These are phyloP conservation scores for Leucoagaricus sp. DNA, from an alignment of 1,284 basidiomycete genomes.

Conservation along the genomic window DNA sequence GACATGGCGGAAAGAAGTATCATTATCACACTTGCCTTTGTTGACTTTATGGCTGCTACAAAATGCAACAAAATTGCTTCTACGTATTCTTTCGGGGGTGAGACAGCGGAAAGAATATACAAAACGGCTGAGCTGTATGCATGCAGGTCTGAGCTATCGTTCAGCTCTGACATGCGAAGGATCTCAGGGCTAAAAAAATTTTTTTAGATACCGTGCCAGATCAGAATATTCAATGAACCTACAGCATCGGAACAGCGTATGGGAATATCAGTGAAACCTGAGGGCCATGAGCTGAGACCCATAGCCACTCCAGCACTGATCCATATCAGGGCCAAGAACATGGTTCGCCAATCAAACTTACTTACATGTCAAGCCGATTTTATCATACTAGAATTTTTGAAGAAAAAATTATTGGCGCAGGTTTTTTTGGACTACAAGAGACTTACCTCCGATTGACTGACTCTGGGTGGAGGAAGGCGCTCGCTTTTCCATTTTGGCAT, in stretches of 20 bases:
- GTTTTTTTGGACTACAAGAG: slow-evolving; percentile 3
- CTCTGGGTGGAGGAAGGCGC: slow-evolving; percentile 83
- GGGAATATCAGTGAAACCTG: slow-evolving; percentile 72
- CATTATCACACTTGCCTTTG: slow-evolving; percentile 47
- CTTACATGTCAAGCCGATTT: slow-evolving; percentile 77
- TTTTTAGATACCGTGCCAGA: neutral
- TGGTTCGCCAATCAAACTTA: slow-evolving; percentile 13
- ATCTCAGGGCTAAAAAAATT: slow-evolving; percentile 63
- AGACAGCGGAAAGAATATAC: slow-evolving; percentile 72
- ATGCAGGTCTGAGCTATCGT: slow-evolving; percentile 74
- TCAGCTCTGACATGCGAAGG: slow-evolving; percentile 79
- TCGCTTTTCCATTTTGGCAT: slow-evolving; percentile 72
- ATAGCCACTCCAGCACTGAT: slow-evolving; percentile 78
- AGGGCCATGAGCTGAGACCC: slow-evolving; percentile 70
- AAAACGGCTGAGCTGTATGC: slow-evolving; percentile 74
- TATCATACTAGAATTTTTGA: slow-evolving; percentile 76
- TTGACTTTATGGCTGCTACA: slow-evolving; percentile 67
- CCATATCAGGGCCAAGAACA: slow-evolving; percentile 20
- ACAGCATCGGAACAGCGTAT: slow-evolving; percentile 79
- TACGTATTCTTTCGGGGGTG: slow-evolving; percentile 63
- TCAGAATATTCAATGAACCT: slow-evolving; percentile 30
- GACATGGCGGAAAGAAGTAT: neutral
- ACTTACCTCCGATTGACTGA: slow-evolving; percentile 68
- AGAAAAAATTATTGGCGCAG: too few relatives aligned
- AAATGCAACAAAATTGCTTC: slow-evolving; percentile 61